Conservation (phyloP, 2,329 filamentous ascomycete genomes). For the Pseudofabraea citricarpa region DNA sequence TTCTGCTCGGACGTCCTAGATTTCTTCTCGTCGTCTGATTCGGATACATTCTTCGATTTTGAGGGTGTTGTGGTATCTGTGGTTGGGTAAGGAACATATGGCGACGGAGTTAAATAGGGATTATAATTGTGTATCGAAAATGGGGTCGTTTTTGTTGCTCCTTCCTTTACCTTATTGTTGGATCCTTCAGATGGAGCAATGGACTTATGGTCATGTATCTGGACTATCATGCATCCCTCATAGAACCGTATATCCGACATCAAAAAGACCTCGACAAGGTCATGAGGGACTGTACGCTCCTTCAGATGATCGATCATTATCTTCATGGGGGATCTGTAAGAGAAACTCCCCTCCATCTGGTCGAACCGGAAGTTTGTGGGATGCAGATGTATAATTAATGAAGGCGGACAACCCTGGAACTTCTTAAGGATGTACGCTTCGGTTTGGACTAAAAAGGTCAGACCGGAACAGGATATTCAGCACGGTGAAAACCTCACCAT, state of each 20-base stretch:
- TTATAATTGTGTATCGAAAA: slow-evolving; percentile 94
- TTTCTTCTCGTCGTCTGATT: slow-evolving; percentile 26
- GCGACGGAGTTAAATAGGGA: slow-evolving; percentile 82
- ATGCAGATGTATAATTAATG: slow-evolving; percentile 81
- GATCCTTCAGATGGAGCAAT: slow-evolving; percentile 55
- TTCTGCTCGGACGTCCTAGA: slow-evolving; percentile 31
- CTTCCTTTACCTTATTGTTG: slow-evolving; percentile 46
- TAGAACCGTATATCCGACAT: slow-evolving; percentile 75
- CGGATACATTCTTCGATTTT: slow-evolving; percentile 25
- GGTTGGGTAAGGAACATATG: slow-evolving; percentile 72
- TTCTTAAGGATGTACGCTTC: slow-evolving; percentile 79
- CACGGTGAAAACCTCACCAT: slow-evolving; percentile 36
- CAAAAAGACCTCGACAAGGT: slow-evolving; percentile 76
- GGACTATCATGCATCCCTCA: slow-evolving; percentile 90
- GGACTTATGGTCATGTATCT: slow-evolving; percentile 84
- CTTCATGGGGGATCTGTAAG: slow-evolving; percentile 89
- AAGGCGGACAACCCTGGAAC: slow-evolving; percentile 68
- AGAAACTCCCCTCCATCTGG: slow-evolving; percentile 86
- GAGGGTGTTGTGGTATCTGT: slow-evolving; percentile 29
- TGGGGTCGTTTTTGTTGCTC: slow-evolving; percentile 57
- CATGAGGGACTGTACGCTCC: slow-evolving; percentile 77
- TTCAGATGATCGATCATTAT: slow-evolving; percentile 71
- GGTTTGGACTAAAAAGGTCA: slow-evolving; percentile 55
- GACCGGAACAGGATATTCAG: slow-evolving; percentile 11
- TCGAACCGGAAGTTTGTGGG: slow-evolving; percentile 87